Evolutionary conservation across 257 asterid genomes (phyloP), one percentile per base, ranked within the genome.

Genomic region (Petrea volubilis): DNA sequence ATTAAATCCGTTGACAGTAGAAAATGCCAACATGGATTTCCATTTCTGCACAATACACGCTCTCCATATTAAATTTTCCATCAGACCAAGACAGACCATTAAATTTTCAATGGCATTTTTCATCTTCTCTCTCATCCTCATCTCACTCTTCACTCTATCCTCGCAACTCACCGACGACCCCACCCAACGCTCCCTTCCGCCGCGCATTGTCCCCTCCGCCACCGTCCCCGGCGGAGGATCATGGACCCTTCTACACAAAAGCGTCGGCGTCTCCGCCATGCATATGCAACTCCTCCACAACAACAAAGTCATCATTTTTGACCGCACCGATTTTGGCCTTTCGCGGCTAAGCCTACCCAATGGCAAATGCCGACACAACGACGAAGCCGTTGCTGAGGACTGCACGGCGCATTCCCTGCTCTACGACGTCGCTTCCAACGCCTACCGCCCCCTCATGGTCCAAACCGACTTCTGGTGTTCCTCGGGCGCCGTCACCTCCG

Each of bases 391-490:
- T 1, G 49, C 53, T 2, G 70, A 76, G 4, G 90, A 85, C 2
- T 92, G 98, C 79, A 79, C 97, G 0, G 96, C 98, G 0, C 98
- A 92, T 29, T 92, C 98, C 15, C 53, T 90, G 11, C 75, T 90
- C 0, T 90, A 90, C 81, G 95, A 90, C 74, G 77, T 90, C 52
- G 67, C 51, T 33, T 64, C 89, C 36, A 90, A 92, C 60, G 78
- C 86, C 7, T 86, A 44, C 79, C 89, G 98, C 13, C 91, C 98
- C 0, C 90, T 92, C 36, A 77, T 46, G 67, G 97, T 92, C 0
- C 89, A 78, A 7, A 92, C 98, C 18, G 85, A 92, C 77, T 90
- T 90, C 34, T 92, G 98, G 98, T 92, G 98, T 78, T 92, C 97
- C 53, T 92, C 98, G 52, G 98, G 91, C 55, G 86, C 96, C 75